A percentile compares a stretch with the other conserved stretches of the same genome.
Evolutionary conservation across 2,329 filamentous ascomycete genomes (phyloP).

Genomic region (Aureobasidium uvarum): DNA sequence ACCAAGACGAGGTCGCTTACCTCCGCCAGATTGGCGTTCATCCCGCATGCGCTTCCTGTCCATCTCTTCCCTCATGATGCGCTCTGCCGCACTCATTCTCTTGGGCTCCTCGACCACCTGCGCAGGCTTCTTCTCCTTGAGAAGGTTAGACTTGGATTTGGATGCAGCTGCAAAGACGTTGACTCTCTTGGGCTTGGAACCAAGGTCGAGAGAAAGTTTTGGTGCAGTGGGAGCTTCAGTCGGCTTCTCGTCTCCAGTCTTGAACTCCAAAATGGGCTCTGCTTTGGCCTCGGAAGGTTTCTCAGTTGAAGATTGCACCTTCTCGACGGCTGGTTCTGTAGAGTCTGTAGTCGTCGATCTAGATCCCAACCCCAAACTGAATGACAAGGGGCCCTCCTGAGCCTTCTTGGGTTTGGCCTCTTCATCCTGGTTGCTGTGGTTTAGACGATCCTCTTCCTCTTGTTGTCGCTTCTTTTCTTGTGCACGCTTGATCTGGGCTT

Average conservation of each 20-base stretch:
- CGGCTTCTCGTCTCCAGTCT: constrained; percentile 14
- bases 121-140: constrained; percentile 63
- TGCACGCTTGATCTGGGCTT: constrained; percentile 78
- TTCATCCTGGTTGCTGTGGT: constrained; percentile 38
- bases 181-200: constrained; percentile 59
- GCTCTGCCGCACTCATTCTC: constrained; percentile 84
- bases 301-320: constrained; percentile 23
- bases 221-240: constrained; percentile 28
- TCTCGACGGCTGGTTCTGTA: constrained; percentile 25
- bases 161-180: constrained; percentile 65
- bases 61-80: constrained; percentile 72
- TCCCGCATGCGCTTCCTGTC: constrained; percentile 42
- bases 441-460: constrained; percentile 43
- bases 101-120: constrained; percentile 60
- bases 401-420: constrained; percentile 27
- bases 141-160: constrained; percentile 64
- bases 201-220: constrained; percentile 64
- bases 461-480: constrained; percentile 60
- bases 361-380: constrained; percentile 38
- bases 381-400: constrained; percentile 37
- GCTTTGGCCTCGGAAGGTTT: constrained; percentile 23
- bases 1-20: constrained; percentile 33
- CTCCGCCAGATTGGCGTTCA: constrained; percentile 31
- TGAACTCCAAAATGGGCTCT: constrained; percentile 8
- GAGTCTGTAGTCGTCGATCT: constrained; percentile 28